Percentiles rank a stretch among this genome's conserved stretches.
These are phyloP conservation scores for Pseudognaphalium luteoalbum DNA, from an alignment of 129 eudicot genomes.

Conservation along the genomic window DNA sequence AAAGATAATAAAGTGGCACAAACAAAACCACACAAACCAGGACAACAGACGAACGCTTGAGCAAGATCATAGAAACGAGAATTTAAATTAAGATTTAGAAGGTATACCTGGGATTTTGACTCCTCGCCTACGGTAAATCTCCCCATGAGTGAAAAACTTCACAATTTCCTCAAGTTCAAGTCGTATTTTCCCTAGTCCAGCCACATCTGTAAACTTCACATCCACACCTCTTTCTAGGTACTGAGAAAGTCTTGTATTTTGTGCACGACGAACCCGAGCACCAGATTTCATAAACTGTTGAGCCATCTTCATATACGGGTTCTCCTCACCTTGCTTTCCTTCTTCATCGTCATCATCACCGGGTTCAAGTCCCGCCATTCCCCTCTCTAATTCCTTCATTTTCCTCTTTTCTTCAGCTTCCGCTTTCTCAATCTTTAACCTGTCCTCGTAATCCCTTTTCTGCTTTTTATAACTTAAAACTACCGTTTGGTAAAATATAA, in stretches of 20 bases:
- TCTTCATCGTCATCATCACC: constrained; percentile 57
- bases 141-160: constrained; percentile 93
- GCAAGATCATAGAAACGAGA: not conserved
- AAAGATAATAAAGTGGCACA: constrained; percentile 1
- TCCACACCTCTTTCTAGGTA: constrained; percentile 76
- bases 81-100: not conserved
- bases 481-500: constrained; percentile 64
- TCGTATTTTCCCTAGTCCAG: constrained; percentile 94
- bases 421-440: constrained; percentile 74
- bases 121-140: constrained; percentile 93
- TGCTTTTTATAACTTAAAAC: constrained; percentile 73
- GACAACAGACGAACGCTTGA: not conserved
- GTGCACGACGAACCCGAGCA: constrained; percentile 84
- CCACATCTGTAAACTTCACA: constrained; percentile 96
- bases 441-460: constrained; percentile 84
- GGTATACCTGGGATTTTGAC: constrained; percentile 89
- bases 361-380: constrained; percentile 52
- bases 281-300: constrained; percentile 89
- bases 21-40: not conserved
- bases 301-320: constrained; percentile 83
- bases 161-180: constrained; percentile 95
- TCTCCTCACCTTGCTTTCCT: constrained; percentile 58
- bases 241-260: constrained; percentile 51
- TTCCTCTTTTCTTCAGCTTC: constrained; percentile 87
- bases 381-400: constrained; percentile 69